Conservation (phyloP, 116 monocot genomes). For the Zostera marina region DNA sequence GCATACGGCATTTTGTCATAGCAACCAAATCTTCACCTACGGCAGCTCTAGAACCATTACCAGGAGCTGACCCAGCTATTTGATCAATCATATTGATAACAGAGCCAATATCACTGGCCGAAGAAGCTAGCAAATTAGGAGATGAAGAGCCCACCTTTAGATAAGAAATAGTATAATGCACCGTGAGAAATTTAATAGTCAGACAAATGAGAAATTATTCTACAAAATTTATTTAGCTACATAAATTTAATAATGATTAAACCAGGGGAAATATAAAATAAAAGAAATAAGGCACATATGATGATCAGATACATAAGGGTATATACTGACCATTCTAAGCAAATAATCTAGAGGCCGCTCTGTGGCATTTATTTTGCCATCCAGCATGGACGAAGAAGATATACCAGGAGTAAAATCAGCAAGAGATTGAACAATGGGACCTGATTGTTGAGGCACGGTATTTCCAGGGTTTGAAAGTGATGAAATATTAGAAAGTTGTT, state of each 20-base stretch:
- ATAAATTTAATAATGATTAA: too few species aligned
- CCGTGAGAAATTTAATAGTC: neutral
- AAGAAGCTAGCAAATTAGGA: slow-evolving; percentile 33
- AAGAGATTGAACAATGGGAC: slow-evolving; percentile 33
- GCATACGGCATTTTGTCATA: slow-evolving; percentile 86
- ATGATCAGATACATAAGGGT: neutral
- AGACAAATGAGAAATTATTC: too few species aligned
- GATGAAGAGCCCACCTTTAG: slow-evolving; percentile 43
- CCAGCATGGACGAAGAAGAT: slow-evolving; percentile 81
- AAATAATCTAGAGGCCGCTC: slow-evolving; percentile 62
- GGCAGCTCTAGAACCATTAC: slow-evolving; percentile 76
- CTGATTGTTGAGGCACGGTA: slow-evolving; percentile 26
- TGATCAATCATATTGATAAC: slow-evolving; percentile 76
- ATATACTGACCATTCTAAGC: slow-evolving; percentile 50
- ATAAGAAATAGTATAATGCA: neutral
- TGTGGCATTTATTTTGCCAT: slow-evolving; percentile 24
- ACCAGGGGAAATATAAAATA: neutral
- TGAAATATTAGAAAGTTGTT: slow-evolving; percentile 25
- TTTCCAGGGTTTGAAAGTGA: slow-evolving; percentile 26
- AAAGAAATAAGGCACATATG: neutral
- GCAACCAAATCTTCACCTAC: slow-evolving; percentile 96
- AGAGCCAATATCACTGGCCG: slow-evolving; percentile 62
- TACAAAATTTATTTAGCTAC: too few species aligned
- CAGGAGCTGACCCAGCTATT: slow-evolving; percentile 83
- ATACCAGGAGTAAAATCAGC: slow-evolving; percentile 87